These are phyloP conservation scores for Sporisorium scitamineum DNA, from an alignment of 1,284 basidiomycete genomes.

Conservation along the genomic window DNA sequence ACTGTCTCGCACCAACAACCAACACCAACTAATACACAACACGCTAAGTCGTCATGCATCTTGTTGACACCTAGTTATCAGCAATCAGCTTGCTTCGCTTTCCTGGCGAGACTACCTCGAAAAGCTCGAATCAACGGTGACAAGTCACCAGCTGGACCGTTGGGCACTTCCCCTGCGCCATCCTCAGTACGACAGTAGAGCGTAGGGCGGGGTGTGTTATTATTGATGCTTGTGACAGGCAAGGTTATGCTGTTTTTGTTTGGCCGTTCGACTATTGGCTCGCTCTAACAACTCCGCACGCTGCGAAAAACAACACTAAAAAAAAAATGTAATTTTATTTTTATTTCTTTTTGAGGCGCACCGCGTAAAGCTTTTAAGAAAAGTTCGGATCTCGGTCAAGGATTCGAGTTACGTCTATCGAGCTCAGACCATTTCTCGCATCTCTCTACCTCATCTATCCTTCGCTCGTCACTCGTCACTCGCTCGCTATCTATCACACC, in stretches of 20 bases:
- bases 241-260: neutral
- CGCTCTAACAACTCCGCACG: constrained; percentile 32
- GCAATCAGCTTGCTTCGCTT: no score
- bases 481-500: no score
- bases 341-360: constrained; percentile 4
- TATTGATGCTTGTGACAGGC: neutral
- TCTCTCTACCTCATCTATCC: neutral
- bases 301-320: constrained; percentile 2
- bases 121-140: no score
- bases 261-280: neutral
- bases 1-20: no score
- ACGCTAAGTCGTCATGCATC: no score
- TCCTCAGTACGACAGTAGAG: no score
- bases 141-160: no score
- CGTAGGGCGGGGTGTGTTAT: neutral
- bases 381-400: constrained; percentile 7
- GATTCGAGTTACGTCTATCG: neutral
- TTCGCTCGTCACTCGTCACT: no score
- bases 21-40: no score
- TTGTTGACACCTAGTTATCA: no score
- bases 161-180: no score
- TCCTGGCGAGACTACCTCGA: no score
- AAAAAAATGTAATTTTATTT: neutral
- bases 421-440: constrained; percentile 6
- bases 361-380: neutral